Evolutionary conservation across 345 rosid genomes (phyloP).

Genomic region (Salix koriyanagi): DNA sequence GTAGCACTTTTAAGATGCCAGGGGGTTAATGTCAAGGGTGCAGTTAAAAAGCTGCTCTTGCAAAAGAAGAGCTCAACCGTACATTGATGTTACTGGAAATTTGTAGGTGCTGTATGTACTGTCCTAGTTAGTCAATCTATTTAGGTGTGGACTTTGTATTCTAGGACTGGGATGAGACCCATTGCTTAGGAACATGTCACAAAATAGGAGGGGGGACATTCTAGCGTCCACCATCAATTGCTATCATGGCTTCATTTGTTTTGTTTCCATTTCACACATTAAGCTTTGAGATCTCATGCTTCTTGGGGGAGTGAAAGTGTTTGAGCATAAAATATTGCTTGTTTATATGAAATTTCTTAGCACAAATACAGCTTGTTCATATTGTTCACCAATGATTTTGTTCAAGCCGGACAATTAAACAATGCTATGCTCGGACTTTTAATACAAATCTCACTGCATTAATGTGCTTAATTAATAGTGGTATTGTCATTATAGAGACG

Average conservation of each 20-base stretch:
- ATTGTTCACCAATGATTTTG: not conserved
- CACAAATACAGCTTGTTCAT: not conserved
- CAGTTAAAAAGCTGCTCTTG: constrained; percentile 69
- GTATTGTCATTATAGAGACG: not conserved
- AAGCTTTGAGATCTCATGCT: not conserved
- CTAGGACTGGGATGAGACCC: not conserved
- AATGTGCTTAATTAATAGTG: not conserved
- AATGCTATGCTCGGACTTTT: not conserved
- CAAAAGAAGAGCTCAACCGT: constrained; percentile 55
- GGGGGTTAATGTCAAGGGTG: constrained; percentile 83
- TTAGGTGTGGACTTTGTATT: not conserved
- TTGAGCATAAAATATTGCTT: not conserved
- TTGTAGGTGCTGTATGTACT: constrained; percentile 55
- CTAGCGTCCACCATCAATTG: not conserved
- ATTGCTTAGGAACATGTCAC: no score
- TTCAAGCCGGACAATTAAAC: not conserved
- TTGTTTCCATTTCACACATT: not conserved
- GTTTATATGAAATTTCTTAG: not conserved
- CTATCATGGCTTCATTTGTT: not conserved
- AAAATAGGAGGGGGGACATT: no score
- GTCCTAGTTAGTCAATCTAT: not conserved
- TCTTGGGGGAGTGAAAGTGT: not conserved
- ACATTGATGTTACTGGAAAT: constrained; percentile 10
- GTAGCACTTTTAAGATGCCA: constrained; percentile 84
- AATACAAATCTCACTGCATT: not conserved